Evolutionary conservation across 2,329 filamentous ascomycete species (phyloP).

Genomic region (Fusarium sp.): DNA sequence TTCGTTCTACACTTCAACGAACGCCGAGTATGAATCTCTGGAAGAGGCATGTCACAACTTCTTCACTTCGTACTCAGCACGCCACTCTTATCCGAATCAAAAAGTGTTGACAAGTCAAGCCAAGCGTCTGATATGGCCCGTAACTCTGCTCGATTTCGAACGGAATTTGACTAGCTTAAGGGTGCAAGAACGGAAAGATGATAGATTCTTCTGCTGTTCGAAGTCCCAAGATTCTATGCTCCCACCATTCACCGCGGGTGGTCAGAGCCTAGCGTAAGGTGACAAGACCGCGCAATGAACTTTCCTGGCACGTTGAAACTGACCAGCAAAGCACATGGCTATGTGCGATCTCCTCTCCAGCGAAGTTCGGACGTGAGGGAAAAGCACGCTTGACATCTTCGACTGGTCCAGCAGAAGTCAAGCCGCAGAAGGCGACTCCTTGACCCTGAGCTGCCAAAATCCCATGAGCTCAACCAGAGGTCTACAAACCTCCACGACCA

Average conservation of each 20-base stretch:
- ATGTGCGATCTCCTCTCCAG: not conserved
- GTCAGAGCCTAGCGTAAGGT: slow-evolving; percentile 1
- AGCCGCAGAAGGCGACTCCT: not conserved
- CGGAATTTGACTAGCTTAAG: not conserved
- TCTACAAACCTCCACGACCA: not conserved
- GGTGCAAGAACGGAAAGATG: not conserved
- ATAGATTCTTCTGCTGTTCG: not conserved
- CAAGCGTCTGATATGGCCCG: not conserved
- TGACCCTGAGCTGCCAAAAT: not conserved
- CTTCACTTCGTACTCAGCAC: not conserved
- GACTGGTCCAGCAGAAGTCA: not conserved
- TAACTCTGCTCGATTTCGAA: not conserved
- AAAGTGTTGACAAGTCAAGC: not conserved
- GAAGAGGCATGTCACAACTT: not conserved
- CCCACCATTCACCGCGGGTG: not conserved
- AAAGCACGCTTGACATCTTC: not conserved
- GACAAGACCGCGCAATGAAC: not conserved
- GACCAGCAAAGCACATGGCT: not conserved
- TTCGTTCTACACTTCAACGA: no score
- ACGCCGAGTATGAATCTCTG: not conserved
- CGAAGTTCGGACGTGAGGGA: slow-evolving; percentile 1
- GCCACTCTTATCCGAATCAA: not conserved
- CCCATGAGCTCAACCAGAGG: not conserved
- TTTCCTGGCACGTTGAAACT: not conserved
- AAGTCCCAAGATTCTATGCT: not conserved